Evolutionary conservation across 768 basidiomycete genomes (phyloP), one percentile per base, ranked within the genome.

Genomic region (Pleurotus tuber-regium): DNA sequence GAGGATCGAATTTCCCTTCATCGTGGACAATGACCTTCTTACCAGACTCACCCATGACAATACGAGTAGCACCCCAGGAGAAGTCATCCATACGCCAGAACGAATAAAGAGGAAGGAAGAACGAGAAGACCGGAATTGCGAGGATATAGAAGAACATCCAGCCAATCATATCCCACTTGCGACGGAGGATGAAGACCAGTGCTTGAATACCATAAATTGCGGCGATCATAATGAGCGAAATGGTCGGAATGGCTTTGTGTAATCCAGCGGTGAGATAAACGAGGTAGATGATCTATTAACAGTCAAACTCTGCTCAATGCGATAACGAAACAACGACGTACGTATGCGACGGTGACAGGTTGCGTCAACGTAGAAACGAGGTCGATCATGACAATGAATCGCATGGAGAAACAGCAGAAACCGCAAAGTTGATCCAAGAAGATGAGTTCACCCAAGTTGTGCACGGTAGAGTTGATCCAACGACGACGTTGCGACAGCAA

Each of bases 81-180:
- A 96, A 97, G 69, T 96, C 93, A 66, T 96, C 95, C 94, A 98
- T 97, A 58, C 75, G 79, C 95, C 94, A 98, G 86, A 98, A 96
- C 4, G 92, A 94, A 66, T 93, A 95, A 10, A 97, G 73, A 3
- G 93, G 95, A 23, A 98, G 80, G 73, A 91, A 79, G 78, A 97
- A 90, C 5, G 92, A 93, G 73, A 96, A 97, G 36, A 84, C 80
- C 3, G 95, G 95, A 57, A 98, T 90, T 51, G 96, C 94, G 30
- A 94, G 66, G 63, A 98, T 92, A 70, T 98, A 99, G 72, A 99
- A 91, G 25, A 92, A 61, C 88, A 92, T 92, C 92, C 94, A 96
- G 3, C 92, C 93, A 60, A 98, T 84, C 93, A 98, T 97, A 67
- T 98, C 95, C 90, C 95, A 98, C 66, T 97, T 93, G 57, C 92